Evolutionary conservation across 2,329 filamentous ascomycete genomes (phyloP).

Genomic region (Arthrobotrys entomopaga): DNA sequence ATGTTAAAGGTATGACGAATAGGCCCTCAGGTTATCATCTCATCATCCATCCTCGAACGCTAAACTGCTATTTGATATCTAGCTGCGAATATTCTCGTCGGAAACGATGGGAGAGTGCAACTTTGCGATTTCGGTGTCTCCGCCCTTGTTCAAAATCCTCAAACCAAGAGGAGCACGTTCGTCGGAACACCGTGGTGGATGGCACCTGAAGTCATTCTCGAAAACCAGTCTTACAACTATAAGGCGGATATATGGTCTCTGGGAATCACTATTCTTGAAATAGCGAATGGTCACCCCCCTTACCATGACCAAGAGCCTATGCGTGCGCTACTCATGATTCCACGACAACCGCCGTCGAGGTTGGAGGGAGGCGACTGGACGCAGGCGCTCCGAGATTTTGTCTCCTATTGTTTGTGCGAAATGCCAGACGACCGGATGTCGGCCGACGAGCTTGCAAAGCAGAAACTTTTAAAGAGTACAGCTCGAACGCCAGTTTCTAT

Average conservation of each 20-base stretch:
- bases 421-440: slow-evolving; percentile 75
- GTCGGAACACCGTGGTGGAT: slow-evolving; percentile 88
- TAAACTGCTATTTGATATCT: background rate
- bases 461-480: slow-evolving; percentile 57
- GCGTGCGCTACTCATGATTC: slow-evolving; percentile 67
- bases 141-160: slow-evolving; percentile 77
- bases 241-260: slow-evolving; percentile 87
- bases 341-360: slow-evolving; percentile 70
- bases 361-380: slow-evolving; percentile 79
- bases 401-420: slow-evolving; percentile 77
- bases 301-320: slow-evolving; percentile 66
- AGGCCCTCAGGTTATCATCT: slow-evolving; percentile 2
- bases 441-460: slow-evolving; percentile 57
- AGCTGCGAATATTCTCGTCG: slow-evolving; percentile 80
- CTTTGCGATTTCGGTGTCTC: slow-evolving; percentile 87
- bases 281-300: slow-evolving; percentile 80
- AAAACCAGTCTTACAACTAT: slow-evolving; percentile 71
- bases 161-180: slow-evolving; percentile 81
- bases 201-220: slow-evolving; percentile 80
- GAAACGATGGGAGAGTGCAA: slow-evolving; percentile 79
- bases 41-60: background rate
- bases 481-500: slow-evolving; percentile 56
- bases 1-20: slow-evolving; percentile 70
- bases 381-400: slow-evolving; percentile 73
- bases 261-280: slow-evolving; percentile 81